Evolutionary conservation across 2,329 filamentous ascomycete species (phyloP).

Genomic region (Beauveria sp.): DNA sequence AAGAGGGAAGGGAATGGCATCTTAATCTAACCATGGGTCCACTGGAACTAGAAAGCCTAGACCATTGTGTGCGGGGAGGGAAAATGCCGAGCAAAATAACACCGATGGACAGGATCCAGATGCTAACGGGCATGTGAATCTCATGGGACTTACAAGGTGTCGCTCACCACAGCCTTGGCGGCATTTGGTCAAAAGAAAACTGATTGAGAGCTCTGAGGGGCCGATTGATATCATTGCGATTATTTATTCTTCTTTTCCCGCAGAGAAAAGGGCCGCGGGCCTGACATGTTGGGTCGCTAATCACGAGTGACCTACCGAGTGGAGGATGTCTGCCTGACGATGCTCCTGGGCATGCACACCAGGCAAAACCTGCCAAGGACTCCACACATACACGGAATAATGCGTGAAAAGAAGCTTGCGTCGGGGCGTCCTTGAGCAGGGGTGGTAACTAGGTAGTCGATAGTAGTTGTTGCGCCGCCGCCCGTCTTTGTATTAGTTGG

Average conservation of each 20-base stretch:
- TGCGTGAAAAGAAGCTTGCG: neutral
- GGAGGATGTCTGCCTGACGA: constrained; percentile 10
- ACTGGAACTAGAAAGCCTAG: constrained; percentile 3
- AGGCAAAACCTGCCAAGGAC: neutral
- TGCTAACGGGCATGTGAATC: constrained; percentile 6
- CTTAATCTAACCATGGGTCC: neutral
- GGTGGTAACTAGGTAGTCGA: neutral
- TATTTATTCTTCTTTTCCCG: neutral
- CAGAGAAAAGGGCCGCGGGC: neutral
- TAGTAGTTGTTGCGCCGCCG: neutral
- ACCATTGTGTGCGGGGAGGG: constrained; percentile 4
- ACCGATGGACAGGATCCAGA: neutral
- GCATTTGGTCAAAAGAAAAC: neutral
- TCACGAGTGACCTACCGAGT: constrained; percentile 1
- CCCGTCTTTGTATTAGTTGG: neutral
- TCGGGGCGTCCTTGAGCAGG: neutral
- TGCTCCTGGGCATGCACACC: constrained; percentile 3
- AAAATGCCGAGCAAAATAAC: neutral
- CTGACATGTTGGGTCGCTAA: constrained; percentile 2
- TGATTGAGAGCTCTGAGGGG: neutral
- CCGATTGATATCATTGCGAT: neutral
- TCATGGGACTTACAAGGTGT: neutral
- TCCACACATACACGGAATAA: neutral
- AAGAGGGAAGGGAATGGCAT: neutral
- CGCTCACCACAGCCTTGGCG: neutral